Evolutionary conservation across 768 basidiomycete species (phyloP).

Genomic region (Kwoniella heveanensis): DNA sequence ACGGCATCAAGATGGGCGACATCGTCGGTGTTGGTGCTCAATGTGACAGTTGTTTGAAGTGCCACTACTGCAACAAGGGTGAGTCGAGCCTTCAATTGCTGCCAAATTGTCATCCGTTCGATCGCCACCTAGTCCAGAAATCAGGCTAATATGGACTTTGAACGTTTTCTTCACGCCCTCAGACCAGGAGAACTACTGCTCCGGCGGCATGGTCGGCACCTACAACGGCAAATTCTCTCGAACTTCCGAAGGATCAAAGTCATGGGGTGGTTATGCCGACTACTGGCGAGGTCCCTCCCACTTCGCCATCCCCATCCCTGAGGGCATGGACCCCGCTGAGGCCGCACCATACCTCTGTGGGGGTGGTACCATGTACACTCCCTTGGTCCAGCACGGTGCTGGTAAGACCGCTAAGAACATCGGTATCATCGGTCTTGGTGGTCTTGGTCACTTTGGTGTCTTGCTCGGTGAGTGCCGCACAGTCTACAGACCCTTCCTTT

Average conservation of each 20-base stretch:
- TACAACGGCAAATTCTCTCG: conserved; percentile 46
- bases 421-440: conserved; percentile 53
- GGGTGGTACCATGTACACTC: conserved; percentile 50
- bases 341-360: conserved; percentile 54
- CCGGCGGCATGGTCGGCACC: conserved; percentile 30
- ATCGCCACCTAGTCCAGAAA: no score
- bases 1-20: conserved; percentile 63
- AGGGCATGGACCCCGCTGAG: conserved; percentile 60
- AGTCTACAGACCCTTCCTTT: no score
- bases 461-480: conserved; percentile 6
- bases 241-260: conserved; percentile 38
- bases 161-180: background rate
- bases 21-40: conserved; percentile 63
- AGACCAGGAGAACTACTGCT: conserved; percentile 41
- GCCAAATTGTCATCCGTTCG: no score
- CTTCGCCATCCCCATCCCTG: conserved; percentile 70
- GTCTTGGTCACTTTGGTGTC: conserved; percentile 32
- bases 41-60: conserved; percentile 62
- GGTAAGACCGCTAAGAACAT: conserved; percentile 52
- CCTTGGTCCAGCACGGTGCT: conserved; percentile 45
- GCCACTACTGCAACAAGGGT: conserved; percentile 60
- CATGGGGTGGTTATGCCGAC: conserved; percentile 52
- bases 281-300: conserved; percentile 48
- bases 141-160: no score
- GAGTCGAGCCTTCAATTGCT: conserved; percentile 9